phyloP scores from a whole-genome alignment of 1,284 basidiomycete genomes.

The Polyporus tsugae region DNA sequence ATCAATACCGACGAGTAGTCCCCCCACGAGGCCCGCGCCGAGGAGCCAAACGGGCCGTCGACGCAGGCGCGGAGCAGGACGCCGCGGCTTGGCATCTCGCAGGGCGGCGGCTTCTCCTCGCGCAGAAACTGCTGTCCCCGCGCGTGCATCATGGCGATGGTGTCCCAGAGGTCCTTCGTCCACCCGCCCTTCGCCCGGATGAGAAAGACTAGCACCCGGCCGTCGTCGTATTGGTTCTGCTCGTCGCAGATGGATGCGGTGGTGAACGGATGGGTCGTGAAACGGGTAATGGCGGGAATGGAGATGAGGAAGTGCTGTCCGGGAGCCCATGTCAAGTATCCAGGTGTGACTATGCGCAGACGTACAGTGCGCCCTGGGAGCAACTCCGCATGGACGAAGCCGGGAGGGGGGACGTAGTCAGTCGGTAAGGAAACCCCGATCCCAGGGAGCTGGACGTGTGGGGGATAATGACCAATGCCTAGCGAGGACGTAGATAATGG shows the following conservation, averaged over 20 bases:
- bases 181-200: slow-evolving; percentile 83
- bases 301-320: slow-evolving; percentile 84
- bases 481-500: slow-evolving; percentile 14
- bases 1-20: slow-evolving; percentile 72
- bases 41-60: slow-evolving; percentile 85
- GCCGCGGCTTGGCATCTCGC: slow-evolving; percentile 51
- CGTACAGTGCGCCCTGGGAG: slow-evolving; percentile 83
- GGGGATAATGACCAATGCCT: slow-evolving; percentile 29
- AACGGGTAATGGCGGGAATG: slow-evolving; percentile 72
- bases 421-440: slow-evolving; percentile 24
- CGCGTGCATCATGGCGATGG: slow-evolving; percentile 48
- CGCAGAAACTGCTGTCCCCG: slow-evolving; percentile 41
- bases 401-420: slow-evolving; percentile 62
- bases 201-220: slow-evolving; percentile 74
- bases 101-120: slow-evolving; percentile 46
- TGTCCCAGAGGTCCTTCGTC: slow-evolving; percentile 79
- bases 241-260: slow-evolving; percentile 74
- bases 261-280: slow-evolving; percentile 87
- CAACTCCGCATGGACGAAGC: slow-evolving; percentile 81
- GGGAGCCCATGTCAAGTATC: slow-evolving; percentile 73
- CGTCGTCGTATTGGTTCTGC: slow-evolving; percentile 50
- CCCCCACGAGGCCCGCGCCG: slow-evolving; percentile 72
- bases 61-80: slow-evolving; percentile 72
- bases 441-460: slow-evolving; percentile 18
- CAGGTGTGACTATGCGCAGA: slow-evolving; percentile 71